Conservation (phyloP, 2,329 filamentous ascomycete species). For the Aspergillaceae sp. region DNA sequence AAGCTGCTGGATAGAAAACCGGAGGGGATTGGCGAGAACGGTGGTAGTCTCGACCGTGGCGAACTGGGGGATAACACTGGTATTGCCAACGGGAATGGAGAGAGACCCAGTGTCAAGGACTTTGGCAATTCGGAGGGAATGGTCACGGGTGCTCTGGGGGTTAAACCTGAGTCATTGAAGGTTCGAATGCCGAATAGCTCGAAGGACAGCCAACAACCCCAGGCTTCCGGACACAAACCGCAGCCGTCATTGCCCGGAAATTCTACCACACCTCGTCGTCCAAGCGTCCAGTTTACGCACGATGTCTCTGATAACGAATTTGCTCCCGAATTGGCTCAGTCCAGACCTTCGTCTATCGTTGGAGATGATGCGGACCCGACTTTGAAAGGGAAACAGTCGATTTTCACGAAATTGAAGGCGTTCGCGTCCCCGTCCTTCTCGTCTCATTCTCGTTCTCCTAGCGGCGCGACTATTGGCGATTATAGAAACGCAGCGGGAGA, state of each 20-base stretch:
- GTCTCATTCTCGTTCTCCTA: conserved; percentile 43
- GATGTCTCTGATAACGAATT: conserved; percentile 44
- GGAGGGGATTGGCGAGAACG: background rate
- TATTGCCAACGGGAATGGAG: conserved; percentile 2
- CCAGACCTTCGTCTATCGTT: conserved; percentile 58
- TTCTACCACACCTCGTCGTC: conserved; percentile 41
- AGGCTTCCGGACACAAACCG: conserved; percentile 14
- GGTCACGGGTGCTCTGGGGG: conserved; percentile 11
- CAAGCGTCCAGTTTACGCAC: conserved; percentile 69
- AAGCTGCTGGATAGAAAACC: conserved; percentile 1
- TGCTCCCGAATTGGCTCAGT: conserved; percentile 44
- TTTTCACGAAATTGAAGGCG: conserved; percentile 72
- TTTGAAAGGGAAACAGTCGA: conserved; percentile 52
- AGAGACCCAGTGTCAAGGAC: conserved; percentile 5
- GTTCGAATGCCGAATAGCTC: conserved; percentile 19
- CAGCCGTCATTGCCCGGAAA: conserved; percentile 18
- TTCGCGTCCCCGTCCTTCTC: conserved; percentile 50
- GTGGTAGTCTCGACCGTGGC: background rate
- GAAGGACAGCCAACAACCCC: conserved; percentile 14
- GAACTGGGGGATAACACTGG: background rate
- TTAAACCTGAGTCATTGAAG: conserved; percentile 15
- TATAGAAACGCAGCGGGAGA: conserved; percentile 31
- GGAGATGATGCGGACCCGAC: conserved; percentile 51
- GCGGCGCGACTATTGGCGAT: conserved; percentile 38
- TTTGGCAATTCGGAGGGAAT: conserved; percentile 3